Conservation (phyloP, 805 yeast genomes). For the Saccharomycopsis oosterbeekiorum region DNA sequence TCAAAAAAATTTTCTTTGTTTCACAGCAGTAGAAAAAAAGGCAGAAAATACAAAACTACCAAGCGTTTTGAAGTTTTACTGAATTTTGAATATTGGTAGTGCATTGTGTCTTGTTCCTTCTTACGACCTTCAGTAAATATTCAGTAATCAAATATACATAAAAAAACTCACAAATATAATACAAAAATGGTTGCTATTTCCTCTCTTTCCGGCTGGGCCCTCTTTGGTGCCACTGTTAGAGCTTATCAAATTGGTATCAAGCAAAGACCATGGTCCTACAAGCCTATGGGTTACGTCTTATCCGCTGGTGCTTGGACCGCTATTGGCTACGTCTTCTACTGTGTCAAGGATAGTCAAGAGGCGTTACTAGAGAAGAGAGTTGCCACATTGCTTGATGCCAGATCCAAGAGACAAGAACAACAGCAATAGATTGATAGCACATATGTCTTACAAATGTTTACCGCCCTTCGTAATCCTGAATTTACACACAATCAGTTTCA, state of each 20-base stretch:
- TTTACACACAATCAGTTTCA: too few species aligned
- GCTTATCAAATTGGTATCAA: slow-evolving; percentile 36
- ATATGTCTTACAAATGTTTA: too few species aligned
- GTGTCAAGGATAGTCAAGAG: slow-evolving; percentile 32
- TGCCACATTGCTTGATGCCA: slow-evolving; percentile 28
- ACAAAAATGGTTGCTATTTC: slow-evolving; percentile 17
- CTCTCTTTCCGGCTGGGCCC: slow-evolving; percentile 22
- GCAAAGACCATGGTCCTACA: slow-evolving; percentile 30
- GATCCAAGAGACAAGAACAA: slow-evolving; percentile 24
- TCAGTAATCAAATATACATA: background rate
- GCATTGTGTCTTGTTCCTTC: too few species aligned
- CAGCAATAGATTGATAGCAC: background rate
- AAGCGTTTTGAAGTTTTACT: too few species aligned
- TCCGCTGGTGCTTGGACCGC: slow-evolving; percentile 38
- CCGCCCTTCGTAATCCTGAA: too few species aligned
- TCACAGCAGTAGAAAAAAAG: background rate
- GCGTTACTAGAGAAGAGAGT: slow-evolving; percentile 30
- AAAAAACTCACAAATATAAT: background rate
- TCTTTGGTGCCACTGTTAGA: slow-evolving; percentile 30
- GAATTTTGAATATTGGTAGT: too few species aligned
- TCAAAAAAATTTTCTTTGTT: background rate
- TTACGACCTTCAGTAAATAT: too few species aligned
- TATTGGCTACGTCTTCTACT: slow-evolving; percentile 31
- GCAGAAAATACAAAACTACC: background rate
- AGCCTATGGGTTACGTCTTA: slow-evolving; percentile 32